A percentile compares a stretch with the other conserved stretches of the same genome.
phyloP scores from a whole-genome alignment of 179 eudicot species.

The Vitellaria paradoxa region DNA sequence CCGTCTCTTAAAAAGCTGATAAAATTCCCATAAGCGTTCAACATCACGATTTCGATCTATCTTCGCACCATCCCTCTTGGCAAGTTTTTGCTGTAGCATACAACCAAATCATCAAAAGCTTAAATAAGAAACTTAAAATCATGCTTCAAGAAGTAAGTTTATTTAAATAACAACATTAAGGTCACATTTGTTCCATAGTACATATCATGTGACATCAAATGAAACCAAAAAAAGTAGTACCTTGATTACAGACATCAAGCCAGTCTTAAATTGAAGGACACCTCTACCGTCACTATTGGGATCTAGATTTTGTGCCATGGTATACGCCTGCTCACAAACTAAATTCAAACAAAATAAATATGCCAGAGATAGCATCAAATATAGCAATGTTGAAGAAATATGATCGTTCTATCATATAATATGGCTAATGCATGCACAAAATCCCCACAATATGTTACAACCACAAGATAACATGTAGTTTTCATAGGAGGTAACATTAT shows the following conservation, averaged over 20 bases:
- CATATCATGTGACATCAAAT: neutral
- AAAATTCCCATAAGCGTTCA: slow-evolving; percentile 80
- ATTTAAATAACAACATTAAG: neutral
- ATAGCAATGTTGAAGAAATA: neutral
- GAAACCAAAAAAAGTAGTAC: slow-evolving; percentile 29
- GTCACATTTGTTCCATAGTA: too few relatives aligned
- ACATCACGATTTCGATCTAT: slow-evolving; percentile 91
- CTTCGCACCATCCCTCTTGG: slow-evolving; percentile 72
- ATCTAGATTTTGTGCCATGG: slow-evolving; percentile 88
- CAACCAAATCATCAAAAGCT: slow-evolving; percentile 12
- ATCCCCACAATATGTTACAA: neutral
- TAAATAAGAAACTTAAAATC: neutral
- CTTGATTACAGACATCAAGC: slow-evolving; percentile 99
- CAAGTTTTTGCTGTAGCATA: slow-evolving; percentile 83
- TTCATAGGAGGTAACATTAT: too few relatives aligned
- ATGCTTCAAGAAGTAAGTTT: neutral
- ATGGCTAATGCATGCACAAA: neutral
- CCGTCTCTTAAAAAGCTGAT: slow-evolving; percentile 64
- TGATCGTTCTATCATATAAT: slow-evolving; percentile 6
- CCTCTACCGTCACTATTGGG: slow-evolving; percentile 98
- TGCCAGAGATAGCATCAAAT: slow-evolving; percentile 10
- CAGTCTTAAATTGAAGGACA: slow-evolving; percentile 94
- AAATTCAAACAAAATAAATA: slow-evolving; percentile 14
- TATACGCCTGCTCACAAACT: slow-evolving; percentile 98
- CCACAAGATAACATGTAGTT: neutral